Base-by-base conservation (phyloP, 495 filamentous ascomycete species). In the Polyplosphaeria fusca region DNA sequence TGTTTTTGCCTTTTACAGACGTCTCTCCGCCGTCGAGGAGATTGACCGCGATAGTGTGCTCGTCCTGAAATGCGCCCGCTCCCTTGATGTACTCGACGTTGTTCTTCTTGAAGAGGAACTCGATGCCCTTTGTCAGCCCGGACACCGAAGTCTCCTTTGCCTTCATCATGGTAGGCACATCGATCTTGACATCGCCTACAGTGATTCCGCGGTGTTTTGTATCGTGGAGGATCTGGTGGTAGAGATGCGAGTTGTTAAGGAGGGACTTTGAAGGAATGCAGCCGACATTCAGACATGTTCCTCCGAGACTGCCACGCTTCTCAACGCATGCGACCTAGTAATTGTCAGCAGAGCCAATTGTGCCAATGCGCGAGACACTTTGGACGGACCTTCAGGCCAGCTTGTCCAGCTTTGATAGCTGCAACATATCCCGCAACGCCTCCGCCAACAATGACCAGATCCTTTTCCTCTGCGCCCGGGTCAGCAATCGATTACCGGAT, bases 231-330 rank as follows among this genome's bases (percentile, higher is more conserved):
- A 96, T 86, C 76, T 91, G 86, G 79, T 98, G 93, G 82, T 97
- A 97, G 48, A 98, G 83, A 73, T 95, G 89, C 62, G 94, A 96
- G 80, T 97, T 98, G 85, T 98, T 97, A 71, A 98, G 89, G 65
- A 98, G 89, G 43, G 93, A 96, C 76, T 98, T 98, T 54, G 93
- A 97, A 41, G 93, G 93, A 67, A 98, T 98, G 76, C 93, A 98
- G 74, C 93, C 93, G 71, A 98, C 93, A 76, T 98, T 98, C 66
- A 98, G 78, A 79, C 93, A 98, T 61, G 93, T 98, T 67, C 93
- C 93, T 64, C 93, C 93, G 65, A 98, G 86, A 53, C 82, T 80
- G 63, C 91, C 93, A 68, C 93, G 91, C 80, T 98, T 98, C 79
- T 98, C 93, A 78, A 98, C 93, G 77, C 93, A 98, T 43, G 87